Conservation (phyloP, 1,284 basidiomycete species). For the Sanguinoderma infundibulare region DNA sequence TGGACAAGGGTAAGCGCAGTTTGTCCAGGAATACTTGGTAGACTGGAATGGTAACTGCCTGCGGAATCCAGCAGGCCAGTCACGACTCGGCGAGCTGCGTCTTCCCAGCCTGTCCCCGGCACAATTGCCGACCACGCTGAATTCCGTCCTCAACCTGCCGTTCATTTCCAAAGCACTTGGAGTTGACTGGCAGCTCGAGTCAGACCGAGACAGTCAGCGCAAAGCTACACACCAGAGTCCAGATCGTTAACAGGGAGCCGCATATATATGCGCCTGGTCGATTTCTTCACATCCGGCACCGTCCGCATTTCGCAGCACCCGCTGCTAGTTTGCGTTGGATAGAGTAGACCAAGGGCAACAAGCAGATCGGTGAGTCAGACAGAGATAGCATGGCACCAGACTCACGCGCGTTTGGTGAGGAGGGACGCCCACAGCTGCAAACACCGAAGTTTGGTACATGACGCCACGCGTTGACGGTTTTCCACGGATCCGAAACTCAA, state of each 20-base stretch:
- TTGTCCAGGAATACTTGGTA: background rate
- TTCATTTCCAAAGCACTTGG: too few species aligned
- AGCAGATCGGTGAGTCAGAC: conserved; percentile 7
- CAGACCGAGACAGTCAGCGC: too few species aligned
- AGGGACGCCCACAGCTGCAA: conserved; percentile 24
- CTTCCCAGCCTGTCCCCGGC: too few species aligned
- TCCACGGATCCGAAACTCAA: background rate
- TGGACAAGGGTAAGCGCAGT: background rate
- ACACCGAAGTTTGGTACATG: conserved; percentile 20
- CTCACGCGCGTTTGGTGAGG: conserved; percentile 11
- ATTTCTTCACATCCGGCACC: background rate
- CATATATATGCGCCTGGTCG: too few species aligned
- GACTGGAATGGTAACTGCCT: background rate
- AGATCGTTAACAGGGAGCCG: too few species aligned
- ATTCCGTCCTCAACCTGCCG: too few species aligned
- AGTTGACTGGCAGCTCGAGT: too few species aligned
- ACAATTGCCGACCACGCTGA: too few species aligned
- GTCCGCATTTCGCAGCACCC: background rate
- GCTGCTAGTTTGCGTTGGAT: background rate
- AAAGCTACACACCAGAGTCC: too few species aligned
- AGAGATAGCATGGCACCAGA: background rate
- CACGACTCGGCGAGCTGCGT: too few species aligned
- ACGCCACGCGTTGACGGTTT: conserved; percentile 7
- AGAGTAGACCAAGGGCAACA: background rate
- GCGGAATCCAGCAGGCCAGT: too few species aligned